Conservation (phyloP, 192 early-diverging fungal species). For the Coemansia sp. region DNA sequence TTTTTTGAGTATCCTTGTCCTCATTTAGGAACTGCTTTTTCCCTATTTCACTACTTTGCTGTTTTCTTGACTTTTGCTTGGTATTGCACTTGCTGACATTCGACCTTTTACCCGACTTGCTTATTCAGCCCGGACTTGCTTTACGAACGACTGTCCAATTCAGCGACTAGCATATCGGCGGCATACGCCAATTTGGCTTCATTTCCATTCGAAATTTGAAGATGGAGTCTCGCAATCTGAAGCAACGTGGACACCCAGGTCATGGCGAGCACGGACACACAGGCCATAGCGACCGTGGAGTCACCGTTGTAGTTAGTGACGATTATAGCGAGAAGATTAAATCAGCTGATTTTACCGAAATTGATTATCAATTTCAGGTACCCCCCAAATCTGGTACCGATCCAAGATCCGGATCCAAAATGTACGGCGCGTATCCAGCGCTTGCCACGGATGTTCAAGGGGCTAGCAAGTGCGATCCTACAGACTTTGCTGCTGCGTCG, state of each 20-base stretch:
- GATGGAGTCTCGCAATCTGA: conserved; percentile 45
- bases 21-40: too few species aligned
- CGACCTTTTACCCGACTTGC: background rate
- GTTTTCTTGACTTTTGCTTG: too few species aligned
- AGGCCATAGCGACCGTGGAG: conserved; percentile 8
- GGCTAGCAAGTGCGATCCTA: conserved; percentile 3
- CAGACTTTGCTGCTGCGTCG: conserved; percentile 31
- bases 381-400: background rate
- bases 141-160: background rate
- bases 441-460: background rate
- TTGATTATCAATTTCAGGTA: background rate
- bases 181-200: background rate
- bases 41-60: too few species aligned
- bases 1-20: too few species aligned
- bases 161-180: background rate
- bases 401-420: conserved; percentile 5
- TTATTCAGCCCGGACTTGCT: background rate
- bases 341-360: background rate
- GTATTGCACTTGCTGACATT: too few species aligned
- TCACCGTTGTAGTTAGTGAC: conserved; percentile 23
- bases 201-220: conserved; percentile 4
- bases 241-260: conserved; percentile 39
- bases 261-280: conserved; percentile 21
- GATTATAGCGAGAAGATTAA: conserved; percentile 13
- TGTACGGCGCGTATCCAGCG: conserved; percentile 44